Conservation (phyloP, 331 rosid genomes). For the Quercus tomentella region DNA sequence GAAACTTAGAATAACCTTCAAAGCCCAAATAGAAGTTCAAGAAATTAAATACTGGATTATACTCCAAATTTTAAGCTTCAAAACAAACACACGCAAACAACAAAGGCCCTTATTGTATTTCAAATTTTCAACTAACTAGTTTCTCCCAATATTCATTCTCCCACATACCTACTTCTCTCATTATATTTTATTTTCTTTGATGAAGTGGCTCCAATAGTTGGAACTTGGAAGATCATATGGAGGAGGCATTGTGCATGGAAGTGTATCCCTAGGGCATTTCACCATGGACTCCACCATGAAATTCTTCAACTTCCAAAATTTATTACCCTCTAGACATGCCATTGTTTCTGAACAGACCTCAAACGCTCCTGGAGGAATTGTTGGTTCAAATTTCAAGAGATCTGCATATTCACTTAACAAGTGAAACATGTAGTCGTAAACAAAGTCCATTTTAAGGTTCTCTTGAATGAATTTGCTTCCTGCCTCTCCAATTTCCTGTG, state of each 20-base stretch:
- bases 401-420: conserved; percentile 41
- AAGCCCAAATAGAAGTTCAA: too few species aligned
- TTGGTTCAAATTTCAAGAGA: conserved; percentile 42
- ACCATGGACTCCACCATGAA: conserved; percentile 51
- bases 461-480: conserved; percentile 52
- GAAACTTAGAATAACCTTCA: too few species aligned
- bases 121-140: too few species aligned
- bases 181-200: conserved; percentile 5
- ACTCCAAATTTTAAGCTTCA: too few species aligned
- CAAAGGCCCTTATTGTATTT: too few species aligned
- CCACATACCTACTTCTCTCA: too few species aligned
- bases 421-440: conserved; percentile 79
- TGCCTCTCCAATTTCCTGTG: conserved; percentile 47
- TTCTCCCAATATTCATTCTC: too few species aligned
- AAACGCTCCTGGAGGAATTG: conserved; percentile 25
- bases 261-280: conserved; percentile 18
- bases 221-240: conserved; percentile 5
- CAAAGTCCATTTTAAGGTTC: conserved; percentile 60
- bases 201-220: conserved; percentile 8
- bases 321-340: conserved; percentile 28
- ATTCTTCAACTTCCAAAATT: neutral
- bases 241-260: conserved; percentile 41
- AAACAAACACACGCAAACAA: too few species aligned
- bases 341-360: conserved; percentile 38
- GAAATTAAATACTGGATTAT: too few species aligned